phyloP scores from a whole-genome alignment of 2,329 filamentous ascomycete genomes.

The Colletotrichum eleusines region DNA sequence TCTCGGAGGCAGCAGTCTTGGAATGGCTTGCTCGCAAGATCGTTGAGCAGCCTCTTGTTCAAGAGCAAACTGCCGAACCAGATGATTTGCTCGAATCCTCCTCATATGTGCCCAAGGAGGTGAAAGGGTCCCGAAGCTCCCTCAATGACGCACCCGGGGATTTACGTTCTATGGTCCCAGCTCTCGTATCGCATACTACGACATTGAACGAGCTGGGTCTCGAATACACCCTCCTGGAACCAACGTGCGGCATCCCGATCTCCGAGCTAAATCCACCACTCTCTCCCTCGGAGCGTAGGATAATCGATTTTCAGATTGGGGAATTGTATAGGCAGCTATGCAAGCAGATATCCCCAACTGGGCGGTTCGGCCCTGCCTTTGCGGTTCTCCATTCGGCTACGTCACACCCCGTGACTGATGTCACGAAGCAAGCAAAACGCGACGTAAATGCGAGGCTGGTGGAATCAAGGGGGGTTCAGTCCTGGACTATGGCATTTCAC shows the following conservation, averaged over 20 bases:
- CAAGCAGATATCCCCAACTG: conserved; percentile 57
- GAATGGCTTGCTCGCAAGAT: conserved; percentile 56
- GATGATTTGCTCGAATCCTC: conserved; percentile 6
- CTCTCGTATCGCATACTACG: conserved; percentile 54
- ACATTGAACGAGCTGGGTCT: conserved; percentile 47
- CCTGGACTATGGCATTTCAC: conserved; percentile 70
- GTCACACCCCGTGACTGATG: background rate
- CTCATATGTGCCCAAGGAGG: background rate
- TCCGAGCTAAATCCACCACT: conserved; percentile 51
- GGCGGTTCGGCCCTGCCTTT: conserved; percentile 61
- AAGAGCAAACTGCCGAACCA: conserved; percentile 24
- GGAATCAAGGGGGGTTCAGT: conserved; percentile 44
- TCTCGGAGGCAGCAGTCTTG: conserved; percentile 59
- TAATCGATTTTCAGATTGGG: conserved; percentile 62
- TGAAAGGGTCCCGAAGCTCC: background rate
- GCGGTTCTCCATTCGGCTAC: conserved; percentile 48
- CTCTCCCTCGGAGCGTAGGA: conserved; percentile 50
- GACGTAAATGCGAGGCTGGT: conserved; percentile 34
- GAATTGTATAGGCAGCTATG: conserved; percentile 60
- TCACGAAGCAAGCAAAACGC: conserved; percentile 8
- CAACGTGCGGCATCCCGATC: conserved; percentile 54
- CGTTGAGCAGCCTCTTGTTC: conserved; percentile 20
- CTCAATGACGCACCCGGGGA: background rate
- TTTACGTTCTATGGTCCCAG: conserved; percentile 49
- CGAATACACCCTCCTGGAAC: conserved; percentile 59